These are phyloP conservation scores for Chimonanthus praecox DNA, from an alignment of 164 flowering plant genomes.

Conservation along the genomic window DNA sequence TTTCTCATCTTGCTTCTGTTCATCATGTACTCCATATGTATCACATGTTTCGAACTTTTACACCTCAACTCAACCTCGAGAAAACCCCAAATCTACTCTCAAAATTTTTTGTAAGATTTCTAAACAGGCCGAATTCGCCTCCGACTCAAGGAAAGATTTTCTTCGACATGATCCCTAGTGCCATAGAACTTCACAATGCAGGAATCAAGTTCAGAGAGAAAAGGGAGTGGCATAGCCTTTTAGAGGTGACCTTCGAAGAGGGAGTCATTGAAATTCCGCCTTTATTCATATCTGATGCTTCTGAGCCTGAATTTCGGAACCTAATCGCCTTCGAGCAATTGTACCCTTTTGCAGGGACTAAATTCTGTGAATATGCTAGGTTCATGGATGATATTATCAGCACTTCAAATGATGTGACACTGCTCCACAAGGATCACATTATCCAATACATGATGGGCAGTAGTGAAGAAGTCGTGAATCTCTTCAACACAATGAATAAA, in stretches of 20 bases:
- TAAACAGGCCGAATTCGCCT: no score
- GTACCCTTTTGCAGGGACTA: constrained; percentile 39
- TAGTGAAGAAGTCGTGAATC: constrained; percentile 42
- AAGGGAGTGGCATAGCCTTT: no score
- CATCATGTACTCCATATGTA: no score
- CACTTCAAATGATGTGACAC: constrained; percentile 34
- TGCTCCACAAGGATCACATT: constrained; percentile 33
- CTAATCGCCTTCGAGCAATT: constrained; percentile 48
- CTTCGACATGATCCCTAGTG: no score
- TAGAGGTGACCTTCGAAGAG: constrained; percentile 14
- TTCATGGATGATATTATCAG: constrained; percentile 59
- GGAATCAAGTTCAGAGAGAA: no score
- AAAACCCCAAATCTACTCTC: no score
- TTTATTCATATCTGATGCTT: constrained; percentile 32
- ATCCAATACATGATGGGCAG: constrained; percentile 43
- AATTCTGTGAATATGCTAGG: constrained; percentile 36
- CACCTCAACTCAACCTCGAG: no score
- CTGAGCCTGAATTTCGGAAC: constrained; percentile 38
- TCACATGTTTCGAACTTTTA: no score
- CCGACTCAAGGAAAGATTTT: no score
- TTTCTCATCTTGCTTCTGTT: no score
- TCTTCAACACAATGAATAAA: constrained; percentile 43
- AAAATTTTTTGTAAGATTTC: no score
- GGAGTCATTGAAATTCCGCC: constrained; percentile 44
- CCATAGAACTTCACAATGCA: no score